Evolutionary conservation across 2,329 filamentous ascomycete species (phyloP).

Genomic region (Alternaria postmessia): DNA sequence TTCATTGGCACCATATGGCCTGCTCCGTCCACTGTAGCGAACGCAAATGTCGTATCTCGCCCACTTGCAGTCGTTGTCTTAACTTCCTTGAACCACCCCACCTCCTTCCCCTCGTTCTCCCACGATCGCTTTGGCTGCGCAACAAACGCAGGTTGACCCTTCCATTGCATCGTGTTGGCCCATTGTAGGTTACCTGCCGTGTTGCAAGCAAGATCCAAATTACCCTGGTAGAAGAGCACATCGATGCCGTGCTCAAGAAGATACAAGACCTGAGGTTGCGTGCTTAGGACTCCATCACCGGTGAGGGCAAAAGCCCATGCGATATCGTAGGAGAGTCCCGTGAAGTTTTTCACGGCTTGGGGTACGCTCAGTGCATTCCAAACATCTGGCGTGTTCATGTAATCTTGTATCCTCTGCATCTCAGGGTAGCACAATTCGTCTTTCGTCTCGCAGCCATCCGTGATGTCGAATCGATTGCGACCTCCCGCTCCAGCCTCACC

Average conservation of each 20-base stretch:
- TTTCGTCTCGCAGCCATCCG: constrained; percentile 46
- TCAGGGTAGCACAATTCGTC: constrained; percentile 53
- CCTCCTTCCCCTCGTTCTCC: constrained; percentile 33
- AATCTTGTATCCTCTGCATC: constrained; percentile 37
- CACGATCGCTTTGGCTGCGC: constrained; percentile 41
- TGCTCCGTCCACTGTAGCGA: constrained; percentile 50
- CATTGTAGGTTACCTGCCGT: constrained; percentile 52
- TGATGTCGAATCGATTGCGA: constrained; percentile 58
- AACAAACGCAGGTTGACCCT: constrained; percentile 55
- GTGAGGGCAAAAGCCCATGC: constrained; percentile 40
- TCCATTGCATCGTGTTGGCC: constrained; percentile 55
- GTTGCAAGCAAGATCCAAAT: constrained; percentile 53
- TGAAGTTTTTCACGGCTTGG: constrained; percentile 46
- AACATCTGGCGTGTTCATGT: constrained; percentile 46
- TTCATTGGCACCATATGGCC: constrained; percentile 55
- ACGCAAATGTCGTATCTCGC: constrained; percentile 44
- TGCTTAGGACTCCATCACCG: constrained; percentile 39
- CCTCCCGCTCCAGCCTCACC: constrained; percentile 51
- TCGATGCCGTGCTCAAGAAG: constrained; percentile 50
- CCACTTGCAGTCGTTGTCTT: constrained; percentile 38
- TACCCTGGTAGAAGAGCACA: constrained; percentile 53
- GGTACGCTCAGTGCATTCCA: constrained; percentile 46
- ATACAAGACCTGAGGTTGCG: constrained; percentile 46
- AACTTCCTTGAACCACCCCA: constrained; percentile 49
- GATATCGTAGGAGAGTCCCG: constrained; percentile 34